These are phyloP conservation scores for Opeltia flavorubescens DNA, from an alignment of 495 filamentous ascomycete species.

Conservation along the genomic window DNA sequence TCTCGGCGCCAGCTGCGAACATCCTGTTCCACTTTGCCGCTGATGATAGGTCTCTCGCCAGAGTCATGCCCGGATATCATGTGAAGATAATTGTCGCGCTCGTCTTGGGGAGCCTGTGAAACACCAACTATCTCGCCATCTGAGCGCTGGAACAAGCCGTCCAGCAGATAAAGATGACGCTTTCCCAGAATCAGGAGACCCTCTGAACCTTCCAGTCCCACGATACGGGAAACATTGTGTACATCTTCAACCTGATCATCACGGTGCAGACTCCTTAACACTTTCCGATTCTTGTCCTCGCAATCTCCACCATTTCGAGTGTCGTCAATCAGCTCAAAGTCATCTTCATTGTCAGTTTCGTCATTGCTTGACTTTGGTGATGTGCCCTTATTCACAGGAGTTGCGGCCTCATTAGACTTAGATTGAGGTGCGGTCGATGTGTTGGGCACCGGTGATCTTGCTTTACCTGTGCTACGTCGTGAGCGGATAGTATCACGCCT, in stretches of 20 bases:
- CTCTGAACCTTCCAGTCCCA: conserved; percentile 83
- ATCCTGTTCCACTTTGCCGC: conserved; percentile 50
- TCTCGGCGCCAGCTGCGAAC: conserved; percentile 87
- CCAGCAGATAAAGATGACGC: conserved; percentile 80
- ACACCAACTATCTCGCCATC: conserved; percentile 96
- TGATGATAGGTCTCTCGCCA: conserved; percentile 37
- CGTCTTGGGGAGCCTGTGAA: conserved; percentile 80
- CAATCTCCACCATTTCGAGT: conserved; percentile 68
- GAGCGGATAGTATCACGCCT: conserved; percentile 5
- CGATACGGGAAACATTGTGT: conserved; percentile 86
- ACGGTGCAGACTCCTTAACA: conserved; percentile 84
- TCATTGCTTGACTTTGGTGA: conserved; percentile 1
- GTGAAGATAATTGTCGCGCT: conserved; percentile 87
- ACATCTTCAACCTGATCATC: conserved; percentile 88
- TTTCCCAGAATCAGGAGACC: conserved; percentile 90
- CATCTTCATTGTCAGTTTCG: conserved; percentile 50
- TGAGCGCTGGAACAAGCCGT: conserved; percentile 83
- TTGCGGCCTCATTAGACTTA: not conserved
- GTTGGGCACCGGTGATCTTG: conserved; percentile 5
- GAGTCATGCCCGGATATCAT: conserved; percentile 75
- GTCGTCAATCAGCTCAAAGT: conserved; percentile 89
- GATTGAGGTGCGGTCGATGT: not conserved
- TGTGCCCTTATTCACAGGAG: not conserved
- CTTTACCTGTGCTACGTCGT: conserved; percentile 1
- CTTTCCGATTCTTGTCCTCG: conserved; percentile 94